Evolutionary conservation across 2,329 filamentous ascomycete species (phyloP), one percentile per base, ranked within the genome.

Genomic region (Canariomyces notabilis): DNA sequence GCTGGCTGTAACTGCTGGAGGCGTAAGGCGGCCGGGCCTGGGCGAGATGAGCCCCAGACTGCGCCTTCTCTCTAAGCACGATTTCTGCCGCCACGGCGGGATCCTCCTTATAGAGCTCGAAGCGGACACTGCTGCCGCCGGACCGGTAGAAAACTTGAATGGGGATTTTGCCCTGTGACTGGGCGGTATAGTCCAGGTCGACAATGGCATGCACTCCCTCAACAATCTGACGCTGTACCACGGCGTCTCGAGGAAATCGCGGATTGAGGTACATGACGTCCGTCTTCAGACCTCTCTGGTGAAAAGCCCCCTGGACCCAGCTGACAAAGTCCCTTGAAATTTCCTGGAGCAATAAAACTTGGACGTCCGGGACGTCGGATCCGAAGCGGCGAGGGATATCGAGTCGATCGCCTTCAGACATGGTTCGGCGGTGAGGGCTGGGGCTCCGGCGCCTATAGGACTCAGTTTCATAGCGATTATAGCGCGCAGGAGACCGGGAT

Each of bases 121-220:
- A 96, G 35, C 82, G 80, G 49, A 94, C 82, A 54, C 79, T 79
- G 15, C 74, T 72, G n/a, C 87, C 87, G 8, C 74, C 76, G 33
- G 80, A 84, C 20, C 89, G 83, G 65, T 95, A 86, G 60, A 96
- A 96, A 5, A 95, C 79, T 57, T 91, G 87, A 3, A 96, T 70
- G 0, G 86, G 80, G 41, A 97, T 85, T 61, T 84, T 89, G 53
- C 82, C 82, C 2, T 76, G 76, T 26, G 75, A 72, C 59, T 95
- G 85, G 18, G 87, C 79, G 37, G 75, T 72, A 41, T 80, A 73
- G 50, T 86, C 82, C 12, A 97, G 76, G 57, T 89, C 84, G 5
- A 88, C 82, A 12, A 96, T 86, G 7, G 86, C 91, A 42, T 87
- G 77, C 1, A 96, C 91, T 15, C 93, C 91, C 64, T 97, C 90